These are phyloP conservation scores for Neurospora intermedia DNA, from an alignment of 495 filamentous ascomycete species.

Conservation along the genomic window DNA sequence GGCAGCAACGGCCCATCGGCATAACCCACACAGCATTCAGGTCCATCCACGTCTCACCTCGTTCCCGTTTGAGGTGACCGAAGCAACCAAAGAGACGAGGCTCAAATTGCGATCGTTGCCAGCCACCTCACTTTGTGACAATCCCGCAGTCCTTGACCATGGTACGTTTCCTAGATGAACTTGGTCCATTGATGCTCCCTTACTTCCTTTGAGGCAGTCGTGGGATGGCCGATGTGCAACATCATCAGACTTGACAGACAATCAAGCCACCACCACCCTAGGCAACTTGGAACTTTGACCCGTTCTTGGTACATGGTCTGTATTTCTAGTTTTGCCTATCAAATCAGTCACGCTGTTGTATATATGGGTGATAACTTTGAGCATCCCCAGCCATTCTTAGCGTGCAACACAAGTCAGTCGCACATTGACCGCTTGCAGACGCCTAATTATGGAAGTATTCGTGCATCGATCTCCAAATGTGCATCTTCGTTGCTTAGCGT, in stretches of 20 bases:
- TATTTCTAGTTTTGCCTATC: neutral
- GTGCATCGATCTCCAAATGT: neutral
- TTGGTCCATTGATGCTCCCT: neutral
- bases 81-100: neutral
- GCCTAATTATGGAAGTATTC: neutral
- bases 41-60: neutral
- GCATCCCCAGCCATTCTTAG: neutral
- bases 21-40: neutral
- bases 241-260: neutral
- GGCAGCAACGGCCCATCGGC: neutral
- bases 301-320: neutral
- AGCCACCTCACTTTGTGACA: neutral
- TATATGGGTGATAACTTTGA: neutral
- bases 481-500: slow-evolving; percentile 25
- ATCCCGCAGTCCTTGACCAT: neutral
- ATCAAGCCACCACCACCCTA: neutral
- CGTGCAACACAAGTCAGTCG: neutral
- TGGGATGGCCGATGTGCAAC: neutral
- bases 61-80: neutral
- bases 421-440: neutral
- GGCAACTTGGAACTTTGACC: neutral
- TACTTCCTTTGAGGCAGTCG: neutral
- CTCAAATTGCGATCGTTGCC: neutral
- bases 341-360: neutral
- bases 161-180: neutral